Evolutionary conservation across 257 asterid genomes (phyloP), one percentile per base, ranked within the genome.

Genomic region (Handroanthus guayacan): DNA sequence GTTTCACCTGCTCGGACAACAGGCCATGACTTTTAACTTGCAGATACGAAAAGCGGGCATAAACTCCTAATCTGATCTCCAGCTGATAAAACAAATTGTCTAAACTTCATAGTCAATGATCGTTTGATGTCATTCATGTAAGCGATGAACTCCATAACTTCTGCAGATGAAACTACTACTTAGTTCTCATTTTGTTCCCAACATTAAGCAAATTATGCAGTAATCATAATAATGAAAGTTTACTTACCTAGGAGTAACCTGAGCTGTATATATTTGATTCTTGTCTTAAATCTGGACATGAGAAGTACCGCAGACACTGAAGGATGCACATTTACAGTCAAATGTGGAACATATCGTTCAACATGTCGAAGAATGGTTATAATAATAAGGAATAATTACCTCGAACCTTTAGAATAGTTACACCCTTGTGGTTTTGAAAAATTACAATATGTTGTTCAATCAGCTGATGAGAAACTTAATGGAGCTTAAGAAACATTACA

Each of bases 161-260:
- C 93, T 88, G 89, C 61, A 55, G 57, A 76, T 51, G 62, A 52
- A 72, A 58, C 39, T 7, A 11, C 52, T 45, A 52, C 48, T 81
- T 63, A 75, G 20, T 45, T 31, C 11, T 63, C 18, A 12, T 56
- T 39, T 62, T 48, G 50, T 74, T 68, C 55, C 34, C 20, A 64
- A 61, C 67, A 9, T 47, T 47, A 13, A 63, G 69, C 10, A 36
- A 69, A 9, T 25, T 64, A 45, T 36, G 62, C 10, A 18, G 31
- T 16, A 64, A 47, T 62, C 38, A 39, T 45, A 64, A 54, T 25
- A 7, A 47, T 9, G 51, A 14, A 54, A 44, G 65, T 67, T 43
- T 45, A 45, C 85, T 88, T 83, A 93, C 98, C 97, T 16, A 92
- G 80, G 44, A 86, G 81, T 58, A 92, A 76, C 82, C 85, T 81